Evolutionary conservation across 208 protist genomes (phyloP).

Genomic region (Leishmania mexicana): DNA sequence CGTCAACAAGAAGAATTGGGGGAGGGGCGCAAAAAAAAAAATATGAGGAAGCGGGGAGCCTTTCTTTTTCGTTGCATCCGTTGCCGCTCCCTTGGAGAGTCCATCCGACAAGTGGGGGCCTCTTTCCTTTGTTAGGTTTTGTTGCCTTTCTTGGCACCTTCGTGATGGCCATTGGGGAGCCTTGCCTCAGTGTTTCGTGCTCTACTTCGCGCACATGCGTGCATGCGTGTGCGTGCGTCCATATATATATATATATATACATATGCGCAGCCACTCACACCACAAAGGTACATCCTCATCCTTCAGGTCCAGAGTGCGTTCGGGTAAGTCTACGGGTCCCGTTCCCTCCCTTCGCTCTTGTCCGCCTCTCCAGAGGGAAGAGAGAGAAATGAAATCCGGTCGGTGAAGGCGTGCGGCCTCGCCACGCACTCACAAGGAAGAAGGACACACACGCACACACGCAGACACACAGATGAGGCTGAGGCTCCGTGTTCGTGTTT

Average conservation of each 20-base stretch:
- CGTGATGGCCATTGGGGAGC: not conserved
- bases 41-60: not conserved
- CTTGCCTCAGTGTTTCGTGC: not conserved
- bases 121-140: no score
- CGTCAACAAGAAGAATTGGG: no score
- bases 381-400: not conserved
- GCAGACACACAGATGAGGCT: not conserved
- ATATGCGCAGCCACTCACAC: not conserved
- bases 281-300: not conserved
- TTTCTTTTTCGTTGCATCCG: not conserved
- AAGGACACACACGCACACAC: not conserved
- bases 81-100: not conserved
- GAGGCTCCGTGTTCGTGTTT: not conserved
- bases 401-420: not conserved
- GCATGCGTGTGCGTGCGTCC: not conserved
- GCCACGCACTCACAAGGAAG: not conserved
- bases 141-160: not conserved
- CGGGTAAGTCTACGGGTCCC: not conserved
- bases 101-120: not conserved
- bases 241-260: not conserved
- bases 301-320: not conserved
- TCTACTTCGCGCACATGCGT: not conserved
- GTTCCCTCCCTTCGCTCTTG: not conserved
- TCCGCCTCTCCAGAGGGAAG: not conserved
- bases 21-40: not conserved